Percentiles rank a stretch among this genome's conserved stretches.
Conservation (phyloP, 768 basidiomycete genomes). For the Candolleomyces eurysporus region DNA sequence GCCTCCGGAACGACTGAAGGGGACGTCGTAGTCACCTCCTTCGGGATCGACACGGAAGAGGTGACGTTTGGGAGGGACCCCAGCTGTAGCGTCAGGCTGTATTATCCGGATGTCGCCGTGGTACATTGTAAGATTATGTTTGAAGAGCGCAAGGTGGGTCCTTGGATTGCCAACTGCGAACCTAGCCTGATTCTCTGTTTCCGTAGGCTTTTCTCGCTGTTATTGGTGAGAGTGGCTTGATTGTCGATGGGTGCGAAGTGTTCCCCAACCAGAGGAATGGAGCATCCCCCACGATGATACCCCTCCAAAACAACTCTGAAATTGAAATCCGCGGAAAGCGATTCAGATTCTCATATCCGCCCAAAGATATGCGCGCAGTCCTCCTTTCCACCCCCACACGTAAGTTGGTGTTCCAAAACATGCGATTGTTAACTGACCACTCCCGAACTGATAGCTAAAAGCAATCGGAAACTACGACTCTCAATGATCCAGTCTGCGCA, state of each 20-base stretch:
- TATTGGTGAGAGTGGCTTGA: slow-evolving; percentile 52
- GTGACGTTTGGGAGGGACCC: slow-evolving; percentile 70
- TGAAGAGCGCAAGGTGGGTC: slow-evolving; percentile 57
- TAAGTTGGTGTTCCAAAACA: slow-evolving; percentile 23
- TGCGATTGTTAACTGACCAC: neutral
- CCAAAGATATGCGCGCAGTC: slow-evolving; percentile 61
- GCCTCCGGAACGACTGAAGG: slow-evolving; percentile 25
- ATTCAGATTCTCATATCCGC: slow-evolving; percentile 74
- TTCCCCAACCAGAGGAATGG: slow-evolving; percentile 39
- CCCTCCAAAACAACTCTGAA: slow-evolving; percentile 62
- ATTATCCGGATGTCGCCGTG: slow-evolving; percentile 60
- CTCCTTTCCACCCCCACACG: slow-evolving; percentile 51
- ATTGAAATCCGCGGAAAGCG: slow-evolving; percentile 68
- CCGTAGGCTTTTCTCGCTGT: slow-evolving; percentile 66
- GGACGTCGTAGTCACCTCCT: slow-evolving; percentile 54
- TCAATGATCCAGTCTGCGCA: slow-evolving; percentile 76
- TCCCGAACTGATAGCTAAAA: slow-evolving; percentile 21
- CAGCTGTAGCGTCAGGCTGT: slow-evolving; percentile 63
- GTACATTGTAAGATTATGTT: slow-evolving; percentile 71
- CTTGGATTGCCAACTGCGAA: neutral
- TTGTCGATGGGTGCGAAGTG: slow-evolving; percentile 63
- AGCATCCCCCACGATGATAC: slow-evolving; percentile 49
- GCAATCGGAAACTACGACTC: slow-evolving; percentile 54
- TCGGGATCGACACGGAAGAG: slow-evolving; percentile 67
- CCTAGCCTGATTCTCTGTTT: neutral